Evolutionary conservation across 768 basidiomycete genomes (phyloP), one percentile per base, ranked within the genome.

Genomic region (Lanmaoa pseudosensibilis): DNA sequence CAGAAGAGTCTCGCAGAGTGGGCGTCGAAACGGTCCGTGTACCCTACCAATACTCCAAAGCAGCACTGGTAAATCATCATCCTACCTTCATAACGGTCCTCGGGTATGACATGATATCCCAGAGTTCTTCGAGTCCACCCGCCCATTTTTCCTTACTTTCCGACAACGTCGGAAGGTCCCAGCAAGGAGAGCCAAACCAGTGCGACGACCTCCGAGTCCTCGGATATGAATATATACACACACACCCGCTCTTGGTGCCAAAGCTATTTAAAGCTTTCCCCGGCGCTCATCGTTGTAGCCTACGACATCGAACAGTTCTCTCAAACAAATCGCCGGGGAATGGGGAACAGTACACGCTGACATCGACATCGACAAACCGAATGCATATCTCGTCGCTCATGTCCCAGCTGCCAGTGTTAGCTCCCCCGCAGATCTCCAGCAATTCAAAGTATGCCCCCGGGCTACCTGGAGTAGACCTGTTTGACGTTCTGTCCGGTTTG

Each of bases 391-490:
- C 59, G 66, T 74, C 50, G 68, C 74, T 51, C 27, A 8, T 64
- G 83, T 88, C 8, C 72, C 78, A 13, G 74, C 70, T 0, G n/a
- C n/a, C n/a, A n/a, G n/a, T n/a, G 79, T 94, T 50, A 74, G 74
- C 46, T 72, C 82, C 2, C 90, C 92, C 0, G 82, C 95, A 18
- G 74, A 77, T 19, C 84, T 96, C 33, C 90, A 94, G 77, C 96
- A 98, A 73, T 98, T 98, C 80, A 92, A 92, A 75, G 92, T 92
- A 72, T 50, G 83, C 6, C 71, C 40, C 19, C 5, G 43, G 7
- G 16, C 32, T 49, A 23, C 36, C 23, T 23, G 33, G 11, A 15
- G 36, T 18, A 23, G 34, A 39, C 27, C n/a, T 18, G 15, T 25
- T 54, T 63, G 33, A 56, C 50, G 45, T 23, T 23, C 19, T 27